Conservation (phyloP, 768 basidiomycete species). For the Tephrocybe sp. region DNA sequence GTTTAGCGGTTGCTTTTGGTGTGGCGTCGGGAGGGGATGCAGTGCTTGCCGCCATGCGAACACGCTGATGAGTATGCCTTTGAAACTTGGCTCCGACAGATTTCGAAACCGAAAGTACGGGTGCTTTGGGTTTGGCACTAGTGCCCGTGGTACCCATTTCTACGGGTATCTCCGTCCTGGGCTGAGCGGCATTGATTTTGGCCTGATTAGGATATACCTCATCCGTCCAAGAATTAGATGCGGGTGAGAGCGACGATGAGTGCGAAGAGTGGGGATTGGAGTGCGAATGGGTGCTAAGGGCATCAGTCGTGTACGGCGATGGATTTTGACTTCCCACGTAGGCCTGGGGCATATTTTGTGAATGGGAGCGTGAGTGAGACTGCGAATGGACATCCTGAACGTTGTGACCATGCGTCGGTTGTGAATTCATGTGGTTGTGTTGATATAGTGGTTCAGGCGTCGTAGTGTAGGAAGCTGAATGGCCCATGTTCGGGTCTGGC, state of each 20-base stretch:
- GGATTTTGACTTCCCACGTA: constrained; percentile 6
- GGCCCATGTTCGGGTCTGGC: constrained; percentile 13
- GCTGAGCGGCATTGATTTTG: constrained; percentile 3
- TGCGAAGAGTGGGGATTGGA: constrained; percentile 16
- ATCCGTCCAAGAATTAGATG: constrained; percentile 19
- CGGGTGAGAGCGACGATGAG: constrained; percentile 21
- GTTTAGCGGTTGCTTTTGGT: constrained; percentile 18
- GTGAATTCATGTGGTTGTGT: constrained; percentile 17
- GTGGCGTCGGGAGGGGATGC: constrained; percentile 7
- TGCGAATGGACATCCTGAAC: background rate
- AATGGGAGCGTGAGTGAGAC: constrained; percentile 4
- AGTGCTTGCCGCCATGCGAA: background rate
- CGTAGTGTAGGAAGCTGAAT: constrained; percentile 25
- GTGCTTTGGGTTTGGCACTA: background rate
- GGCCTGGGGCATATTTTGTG: constrained; percentile 11
- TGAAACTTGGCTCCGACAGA: background rate
- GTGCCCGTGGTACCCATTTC: background rate
- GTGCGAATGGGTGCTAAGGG: constrained; percentile 2
- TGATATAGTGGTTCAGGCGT: constrained; percentile 31
- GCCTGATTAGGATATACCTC: constrained; percentile 18
- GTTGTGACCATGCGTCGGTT: constrained; percentile 14
- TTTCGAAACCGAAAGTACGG: constrained; percentile 2
- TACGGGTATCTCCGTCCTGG: background rate
- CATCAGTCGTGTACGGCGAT: constrained; percentile 5
- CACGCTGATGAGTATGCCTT: constrained; percentile 3